Evolutionary conservation across 2,329 filamentous ascomycete genomes (phyloP).

Genomic region (Sporothrix curviconia): DNA sequence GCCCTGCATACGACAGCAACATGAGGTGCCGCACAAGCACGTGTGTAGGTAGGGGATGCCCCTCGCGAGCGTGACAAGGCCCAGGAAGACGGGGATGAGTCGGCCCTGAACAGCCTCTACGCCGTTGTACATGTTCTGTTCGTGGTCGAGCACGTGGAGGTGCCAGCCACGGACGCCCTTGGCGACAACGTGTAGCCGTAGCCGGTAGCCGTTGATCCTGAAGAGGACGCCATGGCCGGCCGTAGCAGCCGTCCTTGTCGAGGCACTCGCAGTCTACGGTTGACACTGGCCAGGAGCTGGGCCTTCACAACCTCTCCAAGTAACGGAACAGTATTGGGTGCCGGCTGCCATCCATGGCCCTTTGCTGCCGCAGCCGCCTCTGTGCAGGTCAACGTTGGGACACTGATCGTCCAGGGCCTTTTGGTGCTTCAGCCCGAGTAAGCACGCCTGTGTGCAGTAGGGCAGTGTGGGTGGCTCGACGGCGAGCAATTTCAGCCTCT

Average conservation of each 20-base stretch:
- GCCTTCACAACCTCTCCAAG: not conserved
- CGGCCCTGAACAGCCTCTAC: not conserved
- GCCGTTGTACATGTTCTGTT: not conserved
- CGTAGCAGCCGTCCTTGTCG: not conserved
- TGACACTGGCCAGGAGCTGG: not conserved
- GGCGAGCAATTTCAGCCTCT: not conserved
- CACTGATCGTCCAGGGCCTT: constrained; percentile 6
- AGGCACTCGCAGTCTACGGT: constrained; percentile 1
- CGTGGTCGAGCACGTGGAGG: not conserved
- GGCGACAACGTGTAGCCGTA: constrained; percentile 8
- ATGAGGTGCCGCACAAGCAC: constrained; percentile 4
- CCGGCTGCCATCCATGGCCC: not conserved
- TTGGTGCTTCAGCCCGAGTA: not conserved
- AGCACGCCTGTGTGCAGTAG: constrained; percentile 14
- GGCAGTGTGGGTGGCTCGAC: not conserved
- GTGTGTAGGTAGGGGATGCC: not conserved
- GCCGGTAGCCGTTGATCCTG: not conserved
- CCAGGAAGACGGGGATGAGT: constrained; percentile 3
- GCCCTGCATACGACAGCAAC: constrained; percentile 2
- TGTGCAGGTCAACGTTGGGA: constrained; percentile 8
- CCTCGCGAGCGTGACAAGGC: not conserved
- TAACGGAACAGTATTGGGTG: not conserved
- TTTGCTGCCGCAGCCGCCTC: not conserved
- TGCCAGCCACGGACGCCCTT: constrained; percentile 4
- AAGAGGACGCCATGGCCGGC: constrained; percentile 9